Conservation (phyloP, 768 basidiomycete species). For the Agaricus subrufescens region DNA sequence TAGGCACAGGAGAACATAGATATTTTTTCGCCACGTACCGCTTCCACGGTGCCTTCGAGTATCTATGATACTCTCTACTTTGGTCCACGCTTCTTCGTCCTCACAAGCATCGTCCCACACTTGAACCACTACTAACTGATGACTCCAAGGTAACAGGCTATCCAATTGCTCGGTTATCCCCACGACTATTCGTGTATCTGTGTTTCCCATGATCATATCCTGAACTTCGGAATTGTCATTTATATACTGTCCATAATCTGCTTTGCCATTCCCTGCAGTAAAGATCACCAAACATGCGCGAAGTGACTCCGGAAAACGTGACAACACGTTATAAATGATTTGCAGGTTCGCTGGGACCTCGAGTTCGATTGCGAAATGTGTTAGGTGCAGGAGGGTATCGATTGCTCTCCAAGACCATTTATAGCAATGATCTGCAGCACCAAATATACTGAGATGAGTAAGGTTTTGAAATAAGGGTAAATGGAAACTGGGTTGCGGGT, state of each 20-base stretch:
- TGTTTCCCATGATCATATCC: background rate
- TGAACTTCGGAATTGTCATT: constrained; percentile 1
- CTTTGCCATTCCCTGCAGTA: background rate
- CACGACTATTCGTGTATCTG: constrained; percentile 3
- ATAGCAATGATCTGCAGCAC: background rate
- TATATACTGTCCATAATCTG: background rate
- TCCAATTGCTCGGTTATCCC: background rate
- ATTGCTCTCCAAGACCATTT: constrained; percentile 3
- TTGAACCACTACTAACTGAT: background rate
- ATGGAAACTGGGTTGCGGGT: constrained; percentile 5
- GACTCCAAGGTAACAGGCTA: background rate
- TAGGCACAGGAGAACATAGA: background rate
- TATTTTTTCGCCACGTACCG: background rate
- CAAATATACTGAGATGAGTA: constrained; percentile 6
- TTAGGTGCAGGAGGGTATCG: background rate
- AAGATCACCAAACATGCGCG: background rate
- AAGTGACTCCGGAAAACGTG: background rate
- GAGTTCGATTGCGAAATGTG: constrained; percentile 6
- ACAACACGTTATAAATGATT: constrained; percentile 1
- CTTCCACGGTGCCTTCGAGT: background rate
- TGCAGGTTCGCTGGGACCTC: constrained; percentile 4
- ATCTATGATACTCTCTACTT: background rate
- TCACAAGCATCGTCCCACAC: background rate
- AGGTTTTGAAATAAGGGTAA: constrained; percentile 2
- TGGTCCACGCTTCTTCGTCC: constrained; percentile 2